A percentile compares a stretch with the other conserved stretches of the same genome.
phyloP scores from a whole-genome alignment of 2,329 filamentous ascomycete species.

The Microcyclospora pomicola region DNA sequence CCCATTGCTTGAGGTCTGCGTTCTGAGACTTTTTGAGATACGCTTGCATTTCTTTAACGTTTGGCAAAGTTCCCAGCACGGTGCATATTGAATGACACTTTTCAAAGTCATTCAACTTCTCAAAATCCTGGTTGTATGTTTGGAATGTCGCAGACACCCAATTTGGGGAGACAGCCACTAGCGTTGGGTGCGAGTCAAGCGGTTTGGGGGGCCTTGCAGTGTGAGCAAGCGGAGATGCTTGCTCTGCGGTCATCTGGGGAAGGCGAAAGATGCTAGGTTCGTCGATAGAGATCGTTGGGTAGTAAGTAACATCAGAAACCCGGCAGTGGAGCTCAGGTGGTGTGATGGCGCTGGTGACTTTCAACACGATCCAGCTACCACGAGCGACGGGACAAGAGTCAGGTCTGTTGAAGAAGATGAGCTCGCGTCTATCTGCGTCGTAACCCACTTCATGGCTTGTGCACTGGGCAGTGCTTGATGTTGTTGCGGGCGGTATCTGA shows the following conservation, averaged over 20 bases:
- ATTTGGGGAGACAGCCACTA: slow-evolving; percentile 6
- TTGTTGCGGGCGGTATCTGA: slow-evolving; percentile 1
- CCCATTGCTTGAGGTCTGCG: slow-evolving; percentile 38
- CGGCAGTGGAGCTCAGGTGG: slow-evolving; percentile 34
- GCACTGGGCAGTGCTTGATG: slow-evolving; percentile 1
- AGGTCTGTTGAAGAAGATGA: slow-evolving; percentile 25
- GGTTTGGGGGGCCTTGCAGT: slow-evolving; percentile 4
- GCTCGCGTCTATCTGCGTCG: slow-evolving; percentile 26
- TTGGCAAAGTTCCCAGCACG: slow-evolving; percentile 46
- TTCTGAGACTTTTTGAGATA: slow-evolving; percentile 30
- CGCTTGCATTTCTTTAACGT: slow-evolving; percentile 43
- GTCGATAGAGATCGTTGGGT: slow-evolving; percentile 29
- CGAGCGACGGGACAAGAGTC: slow-evolving; percentile 24
- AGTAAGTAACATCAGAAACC: slow-evolving; percentile 32
- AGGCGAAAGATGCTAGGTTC: slow-evolving; percentile 6
- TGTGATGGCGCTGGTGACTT: slow-evolving; percentile 2
- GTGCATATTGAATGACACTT: slow-evolving; percentile 40
- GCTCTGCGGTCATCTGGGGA: neutral
- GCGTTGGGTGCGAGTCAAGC: too few species aligned
- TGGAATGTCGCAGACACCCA: slow-evolving; percentile 25
- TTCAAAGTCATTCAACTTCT: slow-evolving; percentile 31
- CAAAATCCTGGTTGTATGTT: slow-evolving; percentile 44
- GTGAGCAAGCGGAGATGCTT: slow-evolving; percentile 3
- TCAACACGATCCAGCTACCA: slow-evolving; percentile 41
- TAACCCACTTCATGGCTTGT: slow-evolving; percentile 13